Conservation (phyloP, 352 stramenopile species). For the Pythium aristosporum region DNA sequence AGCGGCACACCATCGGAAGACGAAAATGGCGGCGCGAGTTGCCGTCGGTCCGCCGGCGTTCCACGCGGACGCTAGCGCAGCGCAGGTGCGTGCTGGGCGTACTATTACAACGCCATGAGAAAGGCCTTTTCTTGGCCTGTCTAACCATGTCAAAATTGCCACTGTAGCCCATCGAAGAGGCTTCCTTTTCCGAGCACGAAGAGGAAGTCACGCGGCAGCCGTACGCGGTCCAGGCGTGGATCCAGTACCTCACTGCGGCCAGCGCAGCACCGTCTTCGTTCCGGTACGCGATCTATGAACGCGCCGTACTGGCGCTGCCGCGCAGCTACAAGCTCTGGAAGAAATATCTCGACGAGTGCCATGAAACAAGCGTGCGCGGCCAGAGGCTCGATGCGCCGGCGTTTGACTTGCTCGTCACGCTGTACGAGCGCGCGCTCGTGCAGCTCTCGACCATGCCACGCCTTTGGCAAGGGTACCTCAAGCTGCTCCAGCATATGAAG, state of each 20-base stretch:
- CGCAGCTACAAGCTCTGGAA: conserved; percentile 97
- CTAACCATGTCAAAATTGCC: conserved; percentile 12
- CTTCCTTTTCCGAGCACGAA: conserved; percentile 59
- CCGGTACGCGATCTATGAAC: conserved; percentile 81
- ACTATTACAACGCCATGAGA: background rate
- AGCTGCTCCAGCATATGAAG: conserved; percentile 73
- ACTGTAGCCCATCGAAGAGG: conserved; percentile 4
- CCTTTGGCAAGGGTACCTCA: conserved; percentile 94
- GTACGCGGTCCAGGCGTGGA: conserved; percentile 85
- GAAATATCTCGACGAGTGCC: conserved; percentile 73
- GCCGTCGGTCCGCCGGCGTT: conserved; percentile 9
- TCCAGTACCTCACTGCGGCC: conserved; percentile 50
- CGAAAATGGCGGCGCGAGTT: conserved; percentile 16
- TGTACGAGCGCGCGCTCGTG: conserved; percentile 90
- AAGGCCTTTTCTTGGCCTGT: conserved; percentile 4
- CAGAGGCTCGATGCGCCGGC: conserved; percentile 52
- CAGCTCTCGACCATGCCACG: conserved; percentile 96
- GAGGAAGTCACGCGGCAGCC: conserved; percentile 83
- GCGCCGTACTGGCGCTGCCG: conserved; percentile 80
- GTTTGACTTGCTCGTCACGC: conserved; percentile 38
- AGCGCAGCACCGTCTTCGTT: conserved; percentile 4
- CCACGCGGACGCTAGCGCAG: background rate
- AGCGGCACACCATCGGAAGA: background rate
- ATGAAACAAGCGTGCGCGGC: conserved; percentile 64
- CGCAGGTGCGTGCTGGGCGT: conserved; percentile 5